Percentiles rank a stretch among this genome's conserved stretches.
phyloP scores from a whole-genome alignment of 169 alveolate genomes.

The Babesia ovata region DNA sequence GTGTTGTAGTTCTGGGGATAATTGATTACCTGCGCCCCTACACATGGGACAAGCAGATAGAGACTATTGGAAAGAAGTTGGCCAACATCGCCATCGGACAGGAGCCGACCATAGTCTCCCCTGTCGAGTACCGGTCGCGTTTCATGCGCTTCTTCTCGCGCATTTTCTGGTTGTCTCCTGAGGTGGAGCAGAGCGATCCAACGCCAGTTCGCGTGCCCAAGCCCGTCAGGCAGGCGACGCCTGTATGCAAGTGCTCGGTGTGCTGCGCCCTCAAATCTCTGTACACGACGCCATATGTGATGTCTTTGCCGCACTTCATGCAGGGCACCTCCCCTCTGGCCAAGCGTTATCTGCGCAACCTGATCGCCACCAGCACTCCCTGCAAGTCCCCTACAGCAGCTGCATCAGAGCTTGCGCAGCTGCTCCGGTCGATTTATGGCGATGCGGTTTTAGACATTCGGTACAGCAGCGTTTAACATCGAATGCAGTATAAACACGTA shows the following conservation, averaged over 20 bases:
- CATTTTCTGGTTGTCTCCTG: constrained; percentile 12
- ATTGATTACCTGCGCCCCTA: constrained; percentile 68
- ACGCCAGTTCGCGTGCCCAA: not conserved
- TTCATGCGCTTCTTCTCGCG: constrained; percentile 35
- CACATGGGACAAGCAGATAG: constrained; percentile 74
- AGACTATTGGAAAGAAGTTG: constrained; percentile 66
- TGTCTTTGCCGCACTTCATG: constrained; percentile 46
- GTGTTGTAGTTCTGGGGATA: constrained; percentile 47
- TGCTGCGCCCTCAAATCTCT: constrained; percentile 3
- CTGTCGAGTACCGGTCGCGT: constrained; percentile 57
- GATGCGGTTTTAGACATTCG: constrained; percentile 3
- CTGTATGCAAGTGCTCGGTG: constrained; percentile 14
- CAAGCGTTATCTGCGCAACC: constrained; percentile 25
- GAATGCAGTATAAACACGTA: not conserved
- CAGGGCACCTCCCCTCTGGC: constrained; percentile 38
- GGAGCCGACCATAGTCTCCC: constrained; percentile 68
- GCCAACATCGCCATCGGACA: constrained; percentile 68
- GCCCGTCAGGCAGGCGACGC: not conserved
- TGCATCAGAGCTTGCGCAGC: constrained; percentile 4
- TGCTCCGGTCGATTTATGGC: constrained; percentile 4
- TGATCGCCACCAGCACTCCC: constrained; percentile 1
- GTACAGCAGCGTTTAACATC: not conserved
- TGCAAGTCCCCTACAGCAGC: not conserved
- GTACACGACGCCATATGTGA: constrained; percentile 15
- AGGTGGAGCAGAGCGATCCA: not conserved